phyloP scores from a whole-genome alignment of 805 yeast species.

The Hanseniaspora nectarophila region DNA sequence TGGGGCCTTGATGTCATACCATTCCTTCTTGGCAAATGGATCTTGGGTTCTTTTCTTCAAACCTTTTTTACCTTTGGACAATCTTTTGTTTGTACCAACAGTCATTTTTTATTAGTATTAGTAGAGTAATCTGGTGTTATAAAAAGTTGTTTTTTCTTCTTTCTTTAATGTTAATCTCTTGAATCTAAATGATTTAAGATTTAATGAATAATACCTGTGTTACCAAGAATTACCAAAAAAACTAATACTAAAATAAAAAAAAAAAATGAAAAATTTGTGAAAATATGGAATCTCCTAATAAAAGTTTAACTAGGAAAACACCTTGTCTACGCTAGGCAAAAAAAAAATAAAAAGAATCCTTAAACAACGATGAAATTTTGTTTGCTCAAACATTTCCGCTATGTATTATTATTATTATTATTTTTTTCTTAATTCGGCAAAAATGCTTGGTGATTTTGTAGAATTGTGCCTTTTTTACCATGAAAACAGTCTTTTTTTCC shows the following conservation, averaged over 20 bases:
- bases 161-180: too few species aligned
- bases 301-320: too few species aligned
- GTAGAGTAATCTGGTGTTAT: slow-evolving; percentile 12
- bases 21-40: slow-evolving; percentile 98
- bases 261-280: background rate
- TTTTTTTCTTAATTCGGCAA: too few species aligned
- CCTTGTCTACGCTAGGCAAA: too few species aligned
- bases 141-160: background rate
- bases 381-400: too few species aligned
- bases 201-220: background rate
- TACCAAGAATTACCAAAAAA: background rate
- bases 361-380: too few species aligned
- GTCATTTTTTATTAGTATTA: slow-evolving; percentile 37
- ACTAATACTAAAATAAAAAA: background rate
- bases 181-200: background rate
- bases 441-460: too few species aligned
- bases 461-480: too few species aligned
- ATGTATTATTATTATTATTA: too few species aligned
- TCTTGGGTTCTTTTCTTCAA: slow-evolving; percentile 98
- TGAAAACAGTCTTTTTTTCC: too few species aligned
- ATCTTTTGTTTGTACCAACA: slow-evolving; percentile 80
- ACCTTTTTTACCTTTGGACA: slow-evolving; percentile 88
- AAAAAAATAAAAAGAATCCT: too few species aligned
- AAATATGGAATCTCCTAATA: too few species aligned
- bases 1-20: slow-evolving; percentile 98